A percentile compares a stretch with the other conserved stretches of the same genome.
Evolutionary conservation across 306 rosid genomes (phyloP).

Genomic region (Acacia acuminata): DNA sequence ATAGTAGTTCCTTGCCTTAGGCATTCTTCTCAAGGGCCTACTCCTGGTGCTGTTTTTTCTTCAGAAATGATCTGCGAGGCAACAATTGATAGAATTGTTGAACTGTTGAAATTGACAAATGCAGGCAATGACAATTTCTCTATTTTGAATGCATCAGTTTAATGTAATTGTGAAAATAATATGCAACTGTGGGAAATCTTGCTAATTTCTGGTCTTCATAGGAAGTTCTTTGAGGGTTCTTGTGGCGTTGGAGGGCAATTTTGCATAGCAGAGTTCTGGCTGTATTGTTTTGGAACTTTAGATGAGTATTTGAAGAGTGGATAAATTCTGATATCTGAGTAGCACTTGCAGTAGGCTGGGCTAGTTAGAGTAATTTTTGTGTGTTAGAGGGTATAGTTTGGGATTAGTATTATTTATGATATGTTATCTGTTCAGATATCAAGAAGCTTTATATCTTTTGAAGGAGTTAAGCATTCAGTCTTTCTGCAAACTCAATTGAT

Average conservation of each 20-base stretch:
- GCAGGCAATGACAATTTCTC: conserved; percentile 63
- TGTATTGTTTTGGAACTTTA: not conserved
- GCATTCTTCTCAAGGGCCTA: conserved; percentile 64
- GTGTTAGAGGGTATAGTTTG: not conserved
- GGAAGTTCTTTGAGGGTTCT: conserved; percentile 10
- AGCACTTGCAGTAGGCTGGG: not conserved
- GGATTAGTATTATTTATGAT: not conserved
- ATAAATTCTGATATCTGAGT: not conserved
- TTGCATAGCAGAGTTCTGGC: conserved; percentile 8
- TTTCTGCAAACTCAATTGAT: not conserved
- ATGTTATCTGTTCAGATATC: not conserved
- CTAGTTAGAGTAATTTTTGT: not conserved
- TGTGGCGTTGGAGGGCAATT: conserved; percentile 14
- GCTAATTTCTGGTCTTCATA: not conserved
- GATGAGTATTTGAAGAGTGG: not conserved
- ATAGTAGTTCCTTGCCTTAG: conserved; percentile 85
- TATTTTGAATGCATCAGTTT: conserved; percentile 6
- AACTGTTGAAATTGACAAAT: conserved; percentile 84
- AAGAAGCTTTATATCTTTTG: not conserved
- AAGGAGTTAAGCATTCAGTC: not conserved
- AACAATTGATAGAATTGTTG: conserved; percentile 86
- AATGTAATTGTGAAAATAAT: not conserved
- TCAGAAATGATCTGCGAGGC: conserved; percentile 97
- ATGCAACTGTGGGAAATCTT: not conserved
- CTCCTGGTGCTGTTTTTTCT: conserved; percentile 96